Conservation (phyloP, 1,284 basidiomycete species). For the Pisolithus thermaeus region DNA sequence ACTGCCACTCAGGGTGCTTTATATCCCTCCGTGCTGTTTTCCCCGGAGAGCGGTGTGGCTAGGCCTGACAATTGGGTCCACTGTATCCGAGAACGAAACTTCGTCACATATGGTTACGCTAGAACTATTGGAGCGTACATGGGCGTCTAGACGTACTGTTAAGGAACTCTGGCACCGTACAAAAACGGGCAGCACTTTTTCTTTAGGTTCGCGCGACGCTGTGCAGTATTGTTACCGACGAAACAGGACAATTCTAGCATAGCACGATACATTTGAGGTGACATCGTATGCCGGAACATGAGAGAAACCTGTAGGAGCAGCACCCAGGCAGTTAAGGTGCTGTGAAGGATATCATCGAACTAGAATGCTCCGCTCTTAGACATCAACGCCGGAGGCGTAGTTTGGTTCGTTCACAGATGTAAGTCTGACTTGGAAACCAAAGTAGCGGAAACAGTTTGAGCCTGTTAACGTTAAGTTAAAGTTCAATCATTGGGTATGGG, state of each 20-base stretch:
- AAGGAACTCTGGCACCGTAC: not conserved
- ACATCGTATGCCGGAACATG: not conserved
- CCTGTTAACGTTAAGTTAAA: not conserved
- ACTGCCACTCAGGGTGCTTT: no score
- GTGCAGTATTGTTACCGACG: not conserved
- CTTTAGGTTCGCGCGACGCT: not conserved
- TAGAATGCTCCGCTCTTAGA: not conserved
- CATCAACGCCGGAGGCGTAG: not conserved
- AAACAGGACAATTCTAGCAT: not conserved
- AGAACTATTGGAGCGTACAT: not conserved
- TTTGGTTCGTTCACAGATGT: not conserved
- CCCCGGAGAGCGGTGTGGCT: no score
- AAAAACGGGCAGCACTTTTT: not conserved
- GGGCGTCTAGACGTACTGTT: not conserved
- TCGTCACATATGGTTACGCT: not conserved
- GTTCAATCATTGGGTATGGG: not conserved
- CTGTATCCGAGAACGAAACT: not conserved
- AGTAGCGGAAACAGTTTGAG: no score
- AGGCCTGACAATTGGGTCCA: not conserved
- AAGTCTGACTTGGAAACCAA: no score
- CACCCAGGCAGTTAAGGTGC: not conserved
- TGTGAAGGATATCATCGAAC: not conserved
- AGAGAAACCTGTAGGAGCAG: not conserved
- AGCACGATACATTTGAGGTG: not conserved
- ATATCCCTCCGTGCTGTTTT: no score